phyloP scores from a whole-genome alignment of 495 filamentous ascomycete genomes.

The Parathielavia appendiculata region DNA sequence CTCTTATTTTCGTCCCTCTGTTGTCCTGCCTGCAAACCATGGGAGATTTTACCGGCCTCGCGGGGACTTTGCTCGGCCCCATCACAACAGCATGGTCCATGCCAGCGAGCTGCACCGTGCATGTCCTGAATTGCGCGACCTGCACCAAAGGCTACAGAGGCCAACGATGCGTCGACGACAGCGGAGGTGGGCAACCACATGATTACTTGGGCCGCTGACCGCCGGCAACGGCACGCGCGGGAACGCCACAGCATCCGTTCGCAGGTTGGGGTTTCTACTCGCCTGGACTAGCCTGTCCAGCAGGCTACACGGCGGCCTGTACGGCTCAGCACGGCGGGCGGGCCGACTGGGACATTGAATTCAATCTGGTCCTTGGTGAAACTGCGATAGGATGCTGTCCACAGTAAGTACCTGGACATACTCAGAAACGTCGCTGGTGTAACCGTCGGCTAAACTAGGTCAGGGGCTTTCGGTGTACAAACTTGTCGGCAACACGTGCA shows the following conservation, averaged over 20 bases:
- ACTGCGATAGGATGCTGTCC: slow-evolving; percentile 26
- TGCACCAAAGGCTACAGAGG: not conserved
- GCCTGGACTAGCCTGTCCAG: slow-evolving; percentile 23
- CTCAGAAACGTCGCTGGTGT: not conserved
- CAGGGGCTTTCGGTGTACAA: slow-evolving; percentile 3
- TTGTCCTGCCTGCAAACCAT: too few species aligned
- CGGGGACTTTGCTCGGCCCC: slow-evolving; percentile 30
- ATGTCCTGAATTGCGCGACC: not conserved
- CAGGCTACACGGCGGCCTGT: slow-evolving; percentile 24
- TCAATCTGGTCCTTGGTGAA: slow-evolving; percentile 19
- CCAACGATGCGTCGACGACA: not conserved
- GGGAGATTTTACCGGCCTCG: not conserved
- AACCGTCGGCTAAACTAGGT: not conserved
- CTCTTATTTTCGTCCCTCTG: too few species aligned
- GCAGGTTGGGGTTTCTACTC: slow-evolving; percentile 26
- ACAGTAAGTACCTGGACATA: slow-evolving; percentile 13
- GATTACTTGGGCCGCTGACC: slow-evolving; percentile 25
- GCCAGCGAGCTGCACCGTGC: slow-evolving; percentile 8
- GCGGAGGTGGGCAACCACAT: not conserved
- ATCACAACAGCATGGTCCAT: slow-evolving; percentile 20
- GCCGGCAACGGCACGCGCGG: slow-evolving; percentile 1
- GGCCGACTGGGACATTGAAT: slow-evolving; percentile 19
- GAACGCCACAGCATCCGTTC: not conserved
- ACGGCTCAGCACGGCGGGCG: slow-evolving; percentile 13
- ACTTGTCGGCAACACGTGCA: slow-evolving; percentile 9